Conservation (phyloP, 441 rosid genomes). For the Adansonia rubrostipa region DNA sequence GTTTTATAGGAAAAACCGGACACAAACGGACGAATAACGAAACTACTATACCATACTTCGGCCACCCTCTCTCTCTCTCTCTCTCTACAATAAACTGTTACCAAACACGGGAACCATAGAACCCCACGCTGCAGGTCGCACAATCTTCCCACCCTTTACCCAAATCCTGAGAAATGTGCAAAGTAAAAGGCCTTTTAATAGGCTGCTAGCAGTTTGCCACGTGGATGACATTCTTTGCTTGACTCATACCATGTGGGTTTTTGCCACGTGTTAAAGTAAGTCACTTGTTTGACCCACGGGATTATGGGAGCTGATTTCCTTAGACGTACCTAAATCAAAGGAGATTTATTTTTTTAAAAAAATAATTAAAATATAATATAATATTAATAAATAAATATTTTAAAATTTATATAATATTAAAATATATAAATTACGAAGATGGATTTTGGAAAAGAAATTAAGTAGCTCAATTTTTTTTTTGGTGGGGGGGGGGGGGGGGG, state of each 20-base stretch:
- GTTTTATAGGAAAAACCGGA: conserved; percentile 47
- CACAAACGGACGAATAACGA: conserved; percentile 42
- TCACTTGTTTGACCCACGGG: conserved; percentile 14
- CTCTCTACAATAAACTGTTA: not conserved
- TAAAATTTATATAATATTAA: too few species aligned
- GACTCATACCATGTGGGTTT: conserved; percentile 21
- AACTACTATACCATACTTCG: not conserved
- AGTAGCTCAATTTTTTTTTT: not conserved
- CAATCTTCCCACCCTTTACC: too few species aligned
- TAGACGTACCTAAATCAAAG: too few species aligned
- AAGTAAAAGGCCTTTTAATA: not conserved
- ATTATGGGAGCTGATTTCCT: conserved; percentile 10
- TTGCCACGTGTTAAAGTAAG: conserved; percentile 30
- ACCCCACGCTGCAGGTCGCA: too few species aligned
- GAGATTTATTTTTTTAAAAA: too few species aligned
- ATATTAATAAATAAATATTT: too few species aligned
- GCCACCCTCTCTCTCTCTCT: too few species aligned
- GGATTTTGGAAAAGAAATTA: not conserved
- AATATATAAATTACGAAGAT: too few species aligned
- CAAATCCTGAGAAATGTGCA: not conserved
- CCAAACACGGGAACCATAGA: not conserved
- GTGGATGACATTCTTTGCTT: conserved; percentile 38
- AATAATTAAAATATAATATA: too few species aligned
- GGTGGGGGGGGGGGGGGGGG: too few species aligned
- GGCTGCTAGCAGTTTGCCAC: conserved; percentile 29